Conservation (phyloP, 306 rosid species). For the Comarum palustre region DNA sequence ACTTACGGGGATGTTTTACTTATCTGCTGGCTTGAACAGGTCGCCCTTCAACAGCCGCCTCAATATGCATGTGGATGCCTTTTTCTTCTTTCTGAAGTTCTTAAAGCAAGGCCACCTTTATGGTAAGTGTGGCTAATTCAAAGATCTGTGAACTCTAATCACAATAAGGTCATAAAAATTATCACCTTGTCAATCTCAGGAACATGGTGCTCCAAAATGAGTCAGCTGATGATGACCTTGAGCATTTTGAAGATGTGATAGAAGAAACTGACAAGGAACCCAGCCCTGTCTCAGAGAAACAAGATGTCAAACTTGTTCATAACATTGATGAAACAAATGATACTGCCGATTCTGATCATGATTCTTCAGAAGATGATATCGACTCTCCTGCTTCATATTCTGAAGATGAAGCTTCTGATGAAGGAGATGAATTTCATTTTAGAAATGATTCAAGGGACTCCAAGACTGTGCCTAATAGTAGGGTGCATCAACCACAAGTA, state of each 20-base stretch:
- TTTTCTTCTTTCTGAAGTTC: constrained; percentile 90
- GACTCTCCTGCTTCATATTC: constrained; percentile 48
- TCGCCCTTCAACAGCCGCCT: constrained; percentile 94
- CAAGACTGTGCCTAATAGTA: constrained; percentile 28
- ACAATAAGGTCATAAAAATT: not conserved
- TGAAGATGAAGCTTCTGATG: constrained; percentile 64
- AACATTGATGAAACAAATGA: constrained; percentile 20
- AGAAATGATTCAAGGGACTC: constrained; percentile 33
- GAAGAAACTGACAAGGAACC: constrained; percentile 59
- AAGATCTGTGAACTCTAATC: not conserved
- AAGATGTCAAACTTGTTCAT: constrained; percentile 25
- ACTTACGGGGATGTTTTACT: not conserved
- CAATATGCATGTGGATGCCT: constrained; percentile 94
- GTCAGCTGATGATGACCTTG: constrained; percentile 73
- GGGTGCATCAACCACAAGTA: constrained; percentile 31
- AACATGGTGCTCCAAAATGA: constrained; percentile 73
- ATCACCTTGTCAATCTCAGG: constrained; percentile 37
- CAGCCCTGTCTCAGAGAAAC: constrained; percentile 32
- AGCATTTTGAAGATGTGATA: constrained; percentile 81
- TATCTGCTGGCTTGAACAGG: constrained; percentile 38
- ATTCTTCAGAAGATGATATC: constrained; percentile 59
- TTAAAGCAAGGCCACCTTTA: constrained; percentile 81
- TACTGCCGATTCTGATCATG: constrained; percentile 39
- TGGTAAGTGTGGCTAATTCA: constrained; percentile 49
- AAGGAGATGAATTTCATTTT: constrained; percentile 53